Conservation (phyloP, 345 rosid species). For the Populus tremula region DNA sequence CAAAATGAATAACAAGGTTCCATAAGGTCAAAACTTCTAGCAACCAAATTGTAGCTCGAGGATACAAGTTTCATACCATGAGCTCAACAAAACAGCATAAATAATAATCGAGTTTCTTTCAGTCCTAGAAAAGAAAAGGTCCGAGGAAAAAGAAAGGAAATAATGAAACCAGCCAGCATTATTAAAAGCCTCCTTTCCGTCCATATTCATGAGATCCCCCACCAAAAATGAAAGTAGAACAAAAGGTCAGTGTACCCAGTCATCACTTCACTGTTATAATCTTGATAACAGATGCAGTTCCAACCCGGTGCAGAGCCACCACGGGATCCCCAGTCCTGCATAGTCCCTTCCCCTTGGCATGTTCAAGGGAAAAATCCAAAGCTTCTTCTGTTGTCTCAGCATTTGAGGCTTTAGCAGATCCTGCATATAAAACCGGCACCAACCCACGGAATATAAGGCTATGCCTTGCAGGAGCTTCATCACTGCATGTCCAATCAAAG, state of each 20-base stretch:
- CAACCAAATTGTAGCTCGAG: not conserved
- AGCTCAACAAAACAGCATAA: not conserved
- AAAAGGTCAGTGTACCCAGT: no score
- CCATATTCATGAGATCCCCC: not conserved
- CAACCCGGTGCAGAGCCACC: conserved; percentile 86
- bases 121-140: not conserved
- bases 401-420: conserved; percentile 84
- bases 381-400: conserved; percentile 94
- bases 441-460: conserved; percentile 88
- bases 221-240: not conserved
- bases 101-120: not conserved
- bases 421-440: conserved; percentile 76
- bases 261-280: conserved; percentile 65
- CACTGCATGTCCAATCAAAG: conserved; percentile 93
- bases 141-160: not conserved
- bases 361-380: conserved; percentile 65
- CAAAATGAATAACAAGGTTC: not conserved
- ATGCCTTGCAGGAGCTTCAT: conserved; percentile 88
- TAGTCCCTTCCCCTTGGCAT: conserved; percentile 63
- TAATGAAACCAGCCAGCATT: not conserved
- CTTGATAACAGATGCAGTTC: conserved; percentile 90
- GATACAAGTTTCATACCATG: not conserved
- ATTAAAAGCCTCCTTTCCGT: not conserved
- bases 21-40: not conserved
- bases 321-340: conserved; percentile 83